Evolutionary conservation across 441 rosid genomes (phyloP), one percentile per base, ranked within the genome.

Genomic region (Euphorbia corollata): DNA sequence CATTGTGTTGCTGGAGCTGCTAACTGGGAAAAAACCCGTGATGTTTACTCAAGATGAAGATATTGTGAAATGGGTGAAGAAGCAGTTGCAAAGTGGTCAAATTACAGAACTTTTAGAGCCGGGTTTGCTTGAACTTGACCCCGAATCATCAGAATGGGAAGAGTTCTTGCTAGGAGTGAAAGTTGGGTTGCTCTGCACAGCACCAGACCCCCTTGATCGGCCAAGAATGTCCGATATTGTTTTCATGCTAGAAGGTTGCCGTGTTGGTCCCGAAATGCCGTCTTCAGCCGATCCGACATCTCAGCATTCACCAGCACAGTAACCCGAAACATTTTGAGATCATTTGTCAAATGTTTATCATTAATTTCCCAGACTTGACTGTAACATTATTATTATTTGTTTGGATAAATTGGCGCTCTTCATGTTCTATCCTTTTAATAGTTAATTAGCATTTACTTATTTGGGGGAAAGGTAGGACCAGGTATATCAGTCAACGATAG

Each of bases 61-160:
- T 70, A 94, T 94, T 30, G 99, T 91, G 76, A 94, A 91, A 71
- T 94, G 98, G 98, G 99, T 94, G 5, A 94, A 94, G 84, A 91
- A 86, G 75, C 99, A 94, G 68, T 83, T 94, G 23, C 98, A 94
- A 45, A 85, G 78, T 70, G 96, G 99, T 2, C 99, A 91, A 75
- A 84, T 94, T 18, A 79, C 88, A 1, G 98, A 94, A 74, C 77
- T 94, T 59, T 68, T 91, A 0, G 99, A 94, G 30, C 98, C 99
- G 0, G 99, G 99, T 0, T 73, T 94, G 72, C 92, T 94, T 2
- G 98, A 94, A 69, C 88, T 94, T 0, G 99, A 94, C 72, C 97
- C 99, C 0, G 99, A 94, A 71, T 88, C 98, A 48, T 89, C 99
- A 0, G 99, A 95, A 75, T 95, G 99, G 99, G 99, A 91, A 80